These are phyloP conservation scores for Buxus sempervirens DNA, from an alignment of 164 flowering plant genomes.

Conservation along the genomic window DNA sequence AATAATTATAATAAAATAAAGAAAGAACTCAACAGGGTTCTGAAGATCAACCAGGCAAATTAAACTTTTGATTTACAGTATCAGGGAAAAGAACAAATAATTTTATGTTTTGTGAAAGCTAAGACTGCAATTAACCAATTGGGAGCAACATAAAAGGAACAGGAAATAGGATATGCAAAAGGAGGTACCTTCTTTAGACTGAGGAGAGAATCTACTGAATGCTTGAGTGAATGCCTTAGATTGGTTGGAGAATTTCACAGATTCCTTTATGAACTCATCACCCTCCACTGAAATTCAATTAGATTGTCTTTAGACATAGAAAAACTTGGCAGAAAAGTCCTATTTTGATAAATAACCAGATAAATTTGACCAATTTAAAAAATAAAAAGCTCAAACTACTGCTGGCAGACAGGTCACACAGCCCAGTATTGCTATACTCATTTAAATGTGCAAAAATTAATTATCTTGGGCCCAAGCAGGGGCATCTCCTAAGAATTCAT, in stretches of 20 bases:
- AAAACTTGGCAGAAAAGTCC: background rate
- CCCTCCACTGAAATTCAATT: slow-evolving; percentile 54
- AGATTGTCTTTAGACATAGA: slow-evolving; percentile 2
- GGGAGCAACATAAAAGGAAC: background rate
- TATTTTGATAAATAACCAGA: background rate
- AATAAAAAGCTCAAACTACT: too few species aligned
- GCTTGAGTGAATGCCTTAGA: slow-evolving; percentile 46
- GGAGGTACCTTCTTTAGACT: slow-evolving; percentile 53
- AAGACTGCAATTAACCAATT: too few species aligned
- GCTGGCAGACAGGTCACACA: too few species aligned
- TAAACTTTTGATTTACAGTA: background rate
- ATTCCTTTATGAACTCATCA: slow-evolving; percentile 54
- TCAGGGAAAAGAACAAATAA: background rate
- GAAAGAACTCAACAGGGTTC: background rate
- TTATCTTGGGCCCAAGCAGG: background rate
- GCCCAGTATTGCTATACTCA: too few species aligned
- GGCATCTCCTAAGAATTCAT: background rate
- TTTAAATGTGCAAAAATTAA: too few species aligned
- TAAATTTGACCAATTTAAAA: background rate
- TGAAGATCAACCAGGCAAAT: background rate
- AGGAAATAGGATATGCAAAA: background rate
- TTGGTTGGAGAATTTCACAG: slow-evolving; percentile 49
- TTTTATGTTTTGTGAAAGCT: background rate
- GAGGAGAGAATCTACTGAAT: slow-evolving; percentile 47
- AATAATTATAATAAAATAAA: too few species aligned